Conservation (phyloP, 2,329 filamentous ascomycete genomes). For the Metarhizium rileyi region DNA sequence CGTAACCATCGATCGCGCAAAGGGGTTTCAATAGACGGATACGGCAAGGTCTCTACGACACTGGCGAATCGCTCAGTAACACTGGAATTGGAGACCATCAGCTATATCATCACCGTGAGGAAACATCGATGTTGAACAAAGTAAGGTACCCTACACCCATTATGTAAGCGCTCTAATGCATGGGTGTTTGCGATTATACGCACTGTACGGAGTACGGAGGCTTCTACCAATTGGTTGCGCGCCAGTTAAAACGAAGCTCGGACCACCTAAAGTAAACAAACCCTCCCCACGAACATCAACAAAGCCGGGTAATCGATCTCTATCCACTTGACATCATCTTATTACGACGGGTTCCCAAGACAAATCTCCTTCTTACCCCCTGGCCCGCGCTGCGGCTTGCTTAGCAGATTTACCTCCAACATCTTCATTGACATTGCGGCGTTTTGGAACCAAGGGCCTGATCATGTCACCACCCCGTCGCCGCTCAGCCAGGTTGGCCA, state of each 20-base stretch:
- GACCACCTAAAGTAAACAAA: slow-evolving; percentile 17
- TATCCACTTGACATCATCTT: slow-evolving; percentile 10
- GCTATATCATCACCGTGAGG: no score
- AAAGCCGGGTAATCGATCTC: slow-evolving; percentile 4
- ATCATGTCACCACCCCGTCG: slow-evolving; percentile 33
- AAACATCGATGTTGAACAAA: no score
- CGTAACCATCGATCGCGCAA: no score
- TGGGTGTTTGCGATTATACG: no score
- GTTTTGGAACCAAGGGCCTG: background rate
- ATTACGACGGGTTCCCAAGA: slow-evolving; percentile 2
- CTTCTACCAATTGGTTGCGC: background rate
- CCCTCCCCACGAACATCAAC: slow-evolving; percentile 12
- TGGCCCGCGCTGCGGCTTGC: slow-evolving; percentile 4
- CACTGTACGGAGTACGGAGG: background rate
- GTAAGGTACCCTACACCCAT: no score
- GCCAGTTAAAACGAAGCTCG: background rate
- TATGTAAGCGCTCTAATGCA: no score
- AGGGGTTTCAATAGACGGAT: no score
- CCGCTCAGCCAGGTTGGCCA: slow-evolving; percentile 34
- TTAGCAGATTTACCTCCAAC: background rate
- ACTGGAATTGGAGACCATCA: no score
- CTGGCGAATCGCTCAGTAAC: no score
- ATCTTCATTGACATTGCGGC: background rate
- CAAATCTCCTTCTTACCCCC: slow-evolving; percentile 7
- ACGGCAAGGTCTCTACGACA: no score